Evolutionary conservation across 768 basidiomycete genomes (phyloP).

Genomic region (Lanmaoa pseudosensibilis): DNA sequence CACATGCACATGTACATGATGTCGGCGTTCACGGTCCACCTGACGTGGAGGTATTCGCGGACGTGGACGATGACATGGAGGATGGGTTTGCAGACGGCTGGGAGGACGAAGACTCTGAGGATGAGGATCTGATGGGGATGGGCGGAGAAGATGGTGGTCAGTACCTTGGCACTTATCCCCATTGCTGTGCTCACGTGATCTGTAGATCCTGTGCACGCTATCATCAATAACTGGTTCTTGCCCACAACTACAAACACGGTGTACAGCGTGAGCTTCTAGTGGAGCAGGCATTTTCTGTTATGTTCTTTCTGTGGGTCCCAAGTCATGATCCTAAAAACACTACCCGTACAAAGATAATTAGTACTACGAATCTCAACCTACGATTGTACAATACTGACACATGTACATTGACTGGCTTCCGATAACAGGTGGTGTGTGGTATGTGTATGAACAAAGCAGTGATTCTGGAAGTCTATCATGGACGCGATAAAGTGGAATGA

Average conservation of each 20-base stretch:
- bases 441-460: neutral
- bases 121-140: constrained; percentile 6
- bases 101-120: constrained; percentile 19
- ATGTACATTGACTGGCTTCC: neutral
- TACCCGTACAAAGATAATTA: neutral
- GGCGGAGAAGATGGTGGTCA: constrained; percentile 14
- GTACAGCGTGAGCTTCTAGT: constrained; percentile 26
- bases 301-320: neutral
- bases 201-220: constrained; percentile 13
- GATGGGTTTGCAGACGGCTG: constrained; percentile 12
- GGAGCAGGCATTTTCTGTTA: neutral
- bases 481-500: neutral
- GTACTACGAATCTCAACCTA: neutral
- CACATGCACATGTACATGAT: neutral
- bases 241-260: constrained; percentile 25
- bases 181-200: constrained; percentile 2
- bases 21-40: neutral
- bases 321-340: neutral
- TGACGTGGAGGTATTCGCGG: constrained; percentile 1
- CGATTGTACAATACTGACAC: neutral
- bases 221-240: constrained; percentile 24
- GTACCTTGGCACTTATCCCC: neutral
- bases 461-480: neutral
- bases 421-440: neutral
- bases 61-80: constrained; percentile 9